Conservation (phyloP, 306 rosid genomes). For the Sesbania bispinosa region DNA sequence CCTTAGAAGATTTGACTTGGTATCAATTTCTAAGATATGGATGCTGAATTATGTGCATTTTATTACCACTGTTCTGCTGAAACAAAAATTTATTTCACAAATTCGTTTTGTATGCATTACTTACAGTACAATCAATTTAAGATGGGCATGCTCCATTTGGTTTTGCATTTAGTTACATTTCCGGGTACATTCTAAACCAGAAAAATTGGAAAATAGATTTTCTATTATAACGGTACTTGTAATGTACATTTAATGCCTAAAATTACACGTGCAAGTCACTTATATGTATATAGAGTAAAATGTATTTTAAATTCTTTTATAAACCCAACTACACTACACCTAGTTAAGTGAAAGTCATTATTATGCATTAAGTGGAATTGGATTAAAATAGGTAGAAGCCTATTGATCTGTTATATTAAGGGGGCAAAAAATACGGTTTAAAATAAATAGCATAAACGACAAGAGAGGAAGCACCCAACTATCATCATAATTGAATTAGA, state of each 20-base stretch:
- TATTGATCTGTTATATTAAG: not conserved
- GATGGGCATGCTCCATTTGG: conserved; percentile 7
- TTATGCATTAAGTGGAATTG: conserved; percentile 11
- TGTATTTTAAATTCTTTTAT: not conserved
- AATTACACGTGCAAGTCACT: conserved; percentile 13
- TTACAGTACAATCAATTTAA: not conserved
- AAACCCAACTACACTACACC: not conserved
- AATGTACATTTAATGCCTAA: not conserved
- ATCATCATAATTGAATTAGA: conserved; percentile 37
- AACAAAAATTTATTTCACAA: not conserved
- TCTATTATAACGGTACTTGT: not conserved
- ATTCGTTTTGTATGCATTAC: not conserved
- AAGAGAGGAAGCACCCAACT: conserved; percentile 27
- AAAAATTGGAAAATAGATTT: not conserved
- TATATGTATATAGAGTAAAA: not conserved
- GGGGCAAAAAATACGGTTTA: not conserved
- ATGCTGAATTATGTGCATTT: not conserved
- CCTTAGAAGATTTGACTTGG: conserved; percentile 10
- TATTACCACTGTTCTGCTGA: not conserved
- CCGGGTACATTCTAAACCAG: not conserved
- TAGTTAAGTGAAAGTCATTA: conserved; percentile 9
- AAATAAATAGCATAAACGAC: not conserved
- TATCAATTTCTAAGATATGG: not conserved
- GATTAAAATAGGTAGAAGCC: conserved; percentile 16
- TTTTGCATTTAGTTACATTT: conserved; percentile 13